Evolutionary conservation across 768 basidiomycete species (phyloP).

Genomic region (Agaricus subrufescens): DNA sequence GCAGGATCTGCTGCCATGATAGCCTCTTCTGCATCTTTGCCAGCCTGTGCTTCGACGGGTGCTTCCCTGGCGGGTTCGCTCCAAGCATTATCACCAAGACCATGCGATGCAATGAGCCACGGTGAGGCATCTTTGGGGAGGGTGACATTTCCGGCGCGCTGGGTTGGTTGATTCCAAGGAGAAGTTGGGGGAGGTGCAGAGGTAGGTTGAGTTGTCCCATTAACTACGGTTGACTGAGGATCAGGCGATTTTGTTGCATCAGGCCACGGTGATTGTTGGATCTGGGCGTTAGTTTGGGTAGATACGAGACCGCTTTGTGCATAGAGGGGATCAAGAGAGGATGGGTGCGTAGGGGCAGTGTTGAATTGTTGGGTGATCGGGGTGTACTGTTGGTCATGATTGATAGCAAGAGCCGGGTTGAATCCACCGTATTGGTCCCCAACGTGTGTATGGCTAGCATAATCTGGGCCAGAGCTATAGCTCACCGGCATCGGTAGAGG

Average conservation of each 20-base stretch:
- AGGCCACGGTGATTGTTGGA: constrained; percentile 32
- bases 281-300: not conserved
- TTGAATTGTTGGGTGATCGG: not conserved
- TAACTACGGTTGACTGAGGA: constrained; percentile 35
- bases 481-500: not conserved
- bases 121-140: constrained; percentile 43
- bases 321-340: not conserved
- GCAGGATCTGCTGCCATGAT: constrained; percentile 14
- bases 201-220: constrained; percentile 23
- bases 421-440: constrained; percentile 5
- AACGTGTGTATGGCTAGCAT: not conserved
- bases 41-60: not conserved
- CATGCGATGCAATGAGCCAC: constrained; percentile 50
- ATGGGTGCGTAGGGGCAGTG: not conserved
- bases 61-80: constrained; percentile 15
- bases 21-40: not conserved
- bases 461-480: constrained; percentile 1
- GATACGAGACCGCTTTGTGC: not conserved
- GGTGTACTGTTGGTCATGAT: not conserved
- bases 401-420: not conserved
- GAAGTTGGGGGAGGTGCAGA: constrained; percentile 21
- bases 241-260: constrained; percentile 36
- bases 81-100: constrained; percentile 44
- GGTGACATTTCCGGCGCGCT: constrained; percentile 20
- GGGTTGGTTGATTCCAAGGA: constrained; percentile 32